Base-by-base conservation (phyloP, 805 yeast genomes). In the Priceomyces haplophilus region DNA sequence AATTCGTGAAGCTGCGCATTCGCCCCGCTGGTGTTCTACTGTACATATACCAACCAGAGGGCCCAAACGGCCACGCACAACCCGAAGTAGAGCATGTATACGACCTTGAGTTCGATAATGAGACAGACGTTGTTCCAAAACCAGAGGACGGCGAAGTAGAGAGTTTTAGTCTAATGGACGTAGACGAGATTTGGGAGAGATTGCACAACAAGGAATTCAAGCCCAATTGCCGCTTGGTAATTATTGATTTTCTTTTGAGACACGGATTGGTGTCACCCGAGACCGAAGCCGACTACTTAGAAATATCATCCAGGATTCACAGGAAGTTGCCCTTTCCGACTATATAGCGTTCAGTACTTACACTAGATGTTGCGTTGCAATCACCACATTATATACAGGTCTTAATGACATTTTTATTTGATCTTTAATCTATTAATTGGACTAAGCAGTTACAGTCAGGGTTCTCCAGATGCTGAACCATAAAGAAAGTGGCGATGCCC, bases 81-180 rank as follows among this genome's bases (percentile, higher is more conserved):
- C 97, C 97, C 0, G 99, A 93, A 60, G 81, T 86, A 7, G 91
- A 89, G 57, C 86, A 80, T 54, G 64, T 85, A 4, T 93, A 79
- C 58, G 99, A 93, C 53, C 50, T 93, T 41, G 64, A 64, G 38
- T 75, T 81, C 59, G 75, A 72, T 21, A 70, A 65, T 15, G 73
- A 64, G 21, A 59, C 38, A 30, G 61, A 45, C 56, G 67, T 29
- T 32, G 50, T 46, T 81, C 97, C 74, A 4, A 48, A 41, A 3
- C 75, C 43, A 43, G 60, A 55, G n/a, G 76, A 71, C 40, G 68
- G 54, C 81, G 95, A 70, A 85, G 72, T 88, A 0, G 84, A 81
- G 45, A 80, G 78, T 45, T 93, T 93, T 61, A 54, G 63, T 44
- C 67, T 90, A 35, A 69, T 87, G 80, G 59, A 69, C 3, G 56